phyloP scores from a whole-genome alignment of 306 rosid species.

The peach (Prunus persica) region DNA sequence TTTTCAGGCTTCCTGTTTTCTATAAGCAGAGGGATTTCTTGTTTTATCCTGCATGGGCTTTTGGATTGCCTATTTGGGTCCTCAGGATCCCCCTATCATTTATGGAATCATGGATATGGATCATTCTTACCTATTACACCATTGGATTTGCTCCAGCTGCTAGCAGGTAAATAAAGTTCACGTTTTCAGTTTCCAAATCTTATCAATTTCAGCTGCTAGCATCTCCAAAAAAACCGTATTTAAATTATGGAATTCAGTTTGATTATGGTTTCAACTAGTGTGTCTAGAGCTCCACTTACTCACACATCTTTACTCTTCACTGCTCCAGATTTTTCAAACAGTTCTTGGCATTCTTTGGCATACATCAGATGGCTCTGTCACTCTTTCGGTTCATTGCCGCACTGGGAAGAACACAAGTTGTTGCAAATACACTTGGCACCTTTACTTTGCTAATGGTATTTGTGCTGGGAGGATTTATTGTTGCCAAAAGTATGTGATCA shows the following conservation, averaged over 20 bases:
- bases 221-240: not conserved
- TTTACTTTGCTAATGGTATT: conserved; percentile 60
- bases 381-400: conserved; percentile 83
- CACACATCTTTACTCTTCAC: not conserved
- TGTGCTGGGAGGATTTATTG: conserved; percentile 86
- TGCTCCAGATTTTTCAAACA: conserved; percentile 69
- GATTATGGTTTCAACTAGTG: not conserved
- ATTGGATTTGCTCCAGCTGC: conserved; percentile 83
- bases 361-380: conserved; percentile 75
- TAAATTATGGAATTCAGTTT: not conserved
- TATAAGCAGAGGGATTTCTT: conserved; percentile 68
- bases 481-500: conserved; percentile 55
- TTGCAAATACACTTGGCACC: conserved; percentile 61
- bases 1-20: conserved; percentile 64
- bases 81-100: conserved; percentile 74
- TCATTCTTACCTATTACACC: conserved; percentile 66
- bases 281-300: not conserved
- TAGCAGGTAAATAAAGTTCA: conserved; percentile 44
- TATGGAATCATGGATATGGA: conserved; percentile 67
- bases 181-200: not conserved
- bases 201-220: too few relatives aligned
- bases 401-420: conserved; percentile 66
- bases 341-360: conserved; percentile 70
- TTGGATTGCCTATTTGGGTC: conserved; percentile 65
- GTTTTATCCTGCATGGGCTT: conserved; percentile 87